Evolutionary conservation across 1,284 basidiomycete genomes (phyloP).

Genomic region (Ganoderma boninense): DNA sequence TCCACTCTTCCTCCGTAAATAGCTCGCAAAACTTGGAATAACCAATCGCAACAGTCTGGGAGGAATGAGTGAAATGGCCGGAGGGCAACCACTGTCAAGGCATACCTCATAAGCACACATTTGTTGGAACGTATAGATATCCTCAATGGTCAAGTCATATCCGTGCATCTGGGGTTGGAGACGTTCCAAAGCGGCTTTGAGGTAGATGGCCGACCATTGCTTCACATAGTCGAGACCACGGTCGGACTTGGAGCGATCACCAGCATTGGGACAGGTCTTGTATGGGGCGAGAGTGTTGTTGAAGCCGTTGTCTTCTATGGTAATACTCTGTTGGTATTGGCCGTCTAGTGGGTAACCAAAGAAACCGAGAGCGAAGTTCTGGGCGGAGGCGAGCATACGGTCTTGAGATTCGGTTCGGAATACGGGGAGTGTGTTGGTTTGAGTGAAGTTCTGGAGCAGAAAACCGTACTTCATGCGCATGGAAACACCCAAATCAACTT

Average conservation of each 20-base stretch:
- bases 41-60: slow-evolving; percentile 87
- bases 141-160: slow-evolving; percentile 73
- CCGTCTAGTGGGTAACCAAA: slow-evolving; percentile 84
- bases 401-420: slow-evolving; percentile 92
- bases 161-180: slow-evolving; percentile 69
- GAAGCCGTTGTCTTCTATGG: slow-evolving; percentile 74
- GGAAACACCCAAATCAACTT: slow-evolving; percentile 77
- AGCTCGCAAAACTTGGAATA: slow-evolving; percentile 91
- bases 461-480: slow-evolving; percentile 84
- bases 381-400: slow-evolving; percentile 84
- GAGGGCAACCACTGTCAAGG: background rate
- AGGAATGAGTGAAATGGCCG: background rate
- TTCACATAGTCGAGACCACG: slow-evolving; percentile 65
- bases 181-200: slow-evolving; percentile 71
- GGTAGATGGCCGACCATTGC: slow-evolving; percentile 77
- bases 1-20: slow-evolving; percentile 91
- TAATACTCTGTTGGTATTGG: slow-evolving; percentile 85
- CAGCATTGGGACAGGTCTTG: slow-evolving; percentile 74
- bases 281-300: slow-evolving; percentile 86
- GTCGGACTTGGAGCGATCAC: slow-evolving; percentile 55
- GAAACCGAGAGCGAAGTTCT: slow-evolving; percentile 89
- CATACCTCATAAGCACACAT: slow-evolving; percentile 85
- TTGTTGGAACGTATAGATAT: slow-evolving; percentile 79
- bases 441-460: slow-evolving; percentile 83
- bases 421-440: slow-evolving; percentile 75